Conservation (phyloP, 768 basidiomycete genomes). For the Lactarius vividus region DNA sequence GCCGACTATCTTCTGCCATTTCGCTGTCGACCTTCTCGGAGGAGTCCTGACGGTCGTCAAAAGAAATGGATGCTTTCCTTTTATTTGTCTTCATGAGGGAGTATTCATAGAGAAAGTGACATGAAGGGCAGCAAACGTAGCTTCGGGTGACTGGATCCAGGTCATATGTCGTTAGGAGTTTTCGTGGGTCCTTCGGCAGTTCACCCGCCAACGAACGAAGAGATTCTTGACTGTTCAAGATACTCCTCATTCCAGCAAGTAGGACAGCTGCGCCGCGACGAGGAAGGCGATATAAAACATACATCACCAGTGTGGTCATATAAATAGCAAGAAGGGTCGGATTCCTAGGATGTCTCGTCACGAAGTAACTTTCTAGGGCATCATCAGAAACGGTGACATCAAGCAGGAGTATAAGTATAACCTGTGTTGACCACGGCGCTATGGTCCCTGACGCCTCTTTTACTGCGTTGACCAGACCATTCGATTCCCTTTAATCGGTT, state of each 20-base stretch:
- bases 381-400: no score
- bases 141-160: constrained; percentile 4
- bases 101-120: background rate
- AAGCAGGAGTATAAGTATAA: no score
- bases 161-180: background rate
- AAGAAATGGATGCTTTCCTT: background rate
- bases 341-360: background rate
- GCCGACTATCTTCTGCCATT: background rate
- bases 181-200: background rate
- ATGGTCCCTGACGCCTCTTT: background rate
- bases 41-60: background rate
- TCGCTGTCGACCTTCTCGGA: background rate
- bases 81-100: background rate
- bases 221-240: background rate
- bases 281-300: constrained; percentile 9
- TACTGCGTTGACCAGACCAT: constrained; percentile 5
- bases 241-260: no score
- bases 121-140: constrained; percentile 14
- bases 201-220: background rate
- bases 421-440: background rate
- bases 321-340: background rate
- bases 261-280: background rate
- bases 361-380: no score
- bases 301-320: background rate
- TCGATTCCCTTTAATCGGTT: background rate